Evolutionary conservation across 495 filamentous ascomycete species (phyloP), one percentile per base, ranked within the genome.

Genomic region (Penicillium atrosanguineum): DNA sequence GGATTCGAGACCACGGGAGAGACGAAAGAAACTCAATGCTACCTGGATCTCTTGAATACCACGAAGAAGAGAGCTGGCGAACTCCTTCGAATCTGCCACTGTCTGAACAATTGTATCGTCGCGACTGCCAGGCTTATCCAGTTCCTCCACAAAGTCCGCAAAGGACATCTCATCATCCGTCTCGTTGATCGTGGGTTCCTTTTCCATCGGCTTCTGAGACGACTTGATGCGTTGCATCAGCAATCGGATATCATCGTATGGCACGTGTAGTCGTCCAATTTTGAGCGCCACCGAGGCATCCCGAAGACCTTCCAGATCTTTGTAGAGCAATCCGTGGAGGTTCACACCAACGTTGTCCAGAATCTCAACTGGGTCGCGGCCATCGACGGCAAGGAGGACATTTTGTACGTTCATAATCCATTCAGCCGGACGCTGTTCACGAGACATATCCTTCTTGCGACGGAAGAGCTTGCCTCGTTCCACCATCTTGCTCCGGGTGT

Each of bases 31-130:
- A 70, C 94, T 95, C 68, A 97, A 79, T 6, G 94, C 94, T 62
- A 97, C 89, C 72, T 97, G 94, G 15, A 99, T 86, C 68, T 97
- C 94, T 65, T 96, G 92, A 41, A 99, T 89, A 36, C 94, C 94
- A 45, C 89, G 85, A 19, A 99, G 78, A 23, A 96, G 82, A 6
- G 93, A 96, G 65, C 88, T 89, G 36, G 90, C 80, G 59, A 99
- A 92, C 50, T 96, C 92, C 60, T 90, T 95, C 0, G 90, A 96
- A 60, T 97, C 93, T 12, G 91, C 91, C 3, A 97, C 89, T 0
- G 89, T 87, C 67, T 90, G 88, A 34, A 92, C 85, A 53, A 96
- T 79, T 39, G 82, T 81, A 45, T 89, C 83, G 62, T 94, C 85
- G 41, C 77, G 75, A 60, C 83, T 91, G 14, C 87, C 89, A 12